Evolutionary conservation across 768 basidiomycete genomes (phyloP).

Genomic region (Leccinum barrowsii): DNA sequence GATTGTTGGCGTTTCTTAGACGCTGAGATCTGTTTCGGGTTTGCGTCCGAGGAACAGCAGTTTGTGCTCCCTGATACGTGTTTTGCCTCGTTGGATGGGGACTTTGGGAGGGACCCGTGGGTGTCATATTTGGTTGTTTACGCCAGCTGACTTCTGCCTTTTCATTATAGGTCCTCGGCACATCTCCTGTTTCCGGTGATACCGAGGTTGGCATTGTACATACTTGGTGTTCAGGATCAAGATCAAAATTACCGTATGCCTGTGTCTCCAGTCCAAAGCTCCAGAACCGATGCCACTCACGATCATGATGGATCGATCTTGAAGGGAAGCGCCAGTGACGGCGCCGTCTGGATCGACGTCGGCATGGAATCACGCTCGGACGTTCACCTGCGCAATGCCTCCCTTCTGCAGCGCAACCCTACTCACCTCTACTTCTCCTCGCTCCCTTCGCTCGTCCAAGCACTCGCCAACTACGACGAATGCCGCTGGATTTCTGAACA

Average conservation of each 20-base stretch:
- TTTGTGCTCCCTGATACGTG: slow-evolving; percentile 53
- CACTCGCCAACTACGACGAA: slow-evolving; percentile 54
- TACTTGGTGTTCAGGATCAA: slow-evolving; percentile 38
- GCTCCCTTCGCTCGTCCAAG: slow-evolving; percentile 47
- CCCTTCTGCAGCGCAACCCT: slow-evolving; percentile 54
- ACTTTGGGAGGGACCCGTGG: slow-evolving; percentile 33
- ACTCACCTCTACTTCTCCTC: slow-evolving; percentile 49
- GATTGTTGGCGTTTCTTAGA: slow-evolving; percentile 49
- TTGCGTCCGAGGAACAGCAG: slow-evolving; percentile 53
- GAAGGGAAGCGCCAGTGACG: background rate
- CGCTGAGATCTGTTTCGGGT: slow-evolving; percentile 52
- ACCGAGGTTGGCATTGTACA: slow-evolving; percentile 51
- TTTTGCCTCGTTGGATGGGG: slow-evolving; percentile 52
- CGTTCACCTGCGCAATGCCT: slow-evolving; percentile 58
- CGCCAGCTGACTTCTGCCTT: background rate
- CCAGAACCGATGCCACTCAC: slow-evolving; percentile 1
- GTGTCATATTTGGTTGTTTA: slow-evolving; percentile 2
- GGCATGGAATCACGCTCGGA: slow-evolving; percentile 51
- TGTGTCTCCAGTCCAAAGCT: slow-evolving; percentile 8
- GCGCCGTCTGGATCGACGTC: slow-evolving; percentile 39
- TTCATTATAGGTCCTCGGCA: slow-evolving; percentile 36
- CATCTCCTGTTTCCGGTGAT: slow-evolving; percentile 55
- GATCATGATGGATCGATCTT: background rate
- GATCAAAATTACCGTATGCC: slow-evolving; percentile 5
- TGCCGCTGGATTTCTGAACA: slow-evolving; percentile 53